Evolutionary conservation across 257 asterid species (phyloP), one percentile per base, ranked within the genome.

Genomic region (Nicotiana benthamiana): DNA sequence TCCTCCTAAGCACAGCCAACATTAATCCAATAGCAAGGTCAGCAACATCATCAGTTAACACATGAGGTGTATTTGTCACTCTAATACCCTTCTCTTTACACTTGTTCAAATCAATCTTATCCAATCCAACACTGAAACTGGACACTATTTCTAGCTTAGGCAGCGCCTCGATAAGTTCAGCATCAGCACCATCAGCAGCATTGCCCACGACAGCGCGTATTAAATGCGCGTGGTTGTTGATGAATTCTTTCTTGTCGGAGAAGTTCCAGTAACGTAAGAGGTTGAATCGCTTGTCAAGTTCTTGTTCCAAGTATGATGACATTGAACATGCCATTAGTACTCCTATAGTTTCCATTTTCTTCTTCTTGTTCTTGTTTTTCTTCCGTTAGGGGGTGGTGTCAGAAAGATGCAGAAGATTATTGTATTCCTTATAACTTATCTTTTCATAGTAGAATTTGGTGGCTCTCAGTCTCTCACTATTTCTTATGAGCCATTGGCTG

Each of bases 61-160:
- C 97, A 79, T 92, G 94, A 57, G 97, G 98, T 0, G 97, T 94
- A 83, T 89, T 87, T 6, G 96, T 89, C 76, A 94, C 98, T 91
- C 90, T 90, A 84, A 95, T 83, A 60, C 97, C 94, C 85, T 62
- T 91, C 80, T 92, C 97, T 83, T 79, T 84, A 15, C 97, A 95
- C 85, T 87, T 93, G 43, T 1, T 75, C 89, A 93, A 36, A 83
- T 95, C 98, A 51, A 92, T 86, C 79, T 89, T 92, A 70, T 95
- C 99, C 75, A 95, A 62, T 0, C 99, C 98, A 30, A 92, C 96
- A 82, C 97, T 91, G 67, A 79, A 90, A 77, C 86, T 83, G 78
- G 98, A 80, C 1, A 93, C 89, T 1, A 93, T 95, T 79, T 93
- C 97, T 53, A 93, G 83, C n/a, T 83, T 80, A 26, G 98, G 97